These are phyloP conservation scores for Xylariaceae sp. DNA, from an alignment of 2,329 filamentous ascomycete genomes.

Conservation along the genomic window DNA sequence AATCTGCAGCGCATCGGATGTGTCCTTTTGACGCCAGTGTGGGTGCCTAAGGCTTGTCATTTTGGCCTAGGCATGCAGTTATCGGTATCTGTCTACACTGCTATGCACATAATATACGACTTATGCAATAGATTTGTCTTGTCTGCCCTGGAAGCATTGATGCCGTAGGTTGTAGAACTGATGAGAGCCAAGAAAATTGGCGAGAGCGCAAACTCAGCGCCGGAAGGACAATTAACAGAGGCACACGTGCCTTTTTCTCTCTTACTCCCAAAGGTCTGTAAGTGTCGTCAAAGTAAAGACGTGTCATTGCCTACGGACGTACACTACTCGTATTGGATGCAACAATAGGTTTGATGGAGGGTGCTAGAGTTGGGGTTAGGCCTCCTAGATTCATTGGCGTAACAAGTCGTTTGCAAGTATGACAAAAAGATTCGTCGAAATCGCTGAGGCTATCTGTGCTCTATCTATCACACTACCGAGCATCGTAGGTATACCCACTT, in stretches of 20 bases:
- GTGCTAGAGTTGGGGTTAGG: slow-evolving; percentile 2
- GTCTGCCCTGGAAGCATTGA: no score
- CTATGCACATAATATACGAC: no score
- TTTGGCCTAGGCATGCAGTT: neutral
- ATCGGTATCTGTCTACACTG: no score
- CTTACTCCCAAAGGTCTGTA: neutral
- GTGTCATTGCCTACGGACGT: slow-evolving; percentile 14
- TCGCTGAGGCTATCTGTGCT: neutral
- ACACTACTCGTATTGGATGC: slow-evolving; percentile 16
- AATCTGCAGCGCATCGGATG: slow-evolving; percentile 19
- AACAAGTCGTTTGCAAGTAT: slow-evolving; percentile 11
- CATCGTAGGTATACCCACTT: no score
- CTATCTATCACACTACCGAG: no score
- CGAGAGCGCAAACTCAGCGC: neutral
- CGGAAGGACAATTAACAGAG: neutral
- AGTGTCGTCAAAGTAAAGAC: neutral
- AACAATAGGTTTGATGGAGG: slow-evolving; percentile 2
- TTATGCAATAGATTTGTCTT: no score
- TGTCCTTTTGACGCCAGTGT: slow-evolving; percentile 1
- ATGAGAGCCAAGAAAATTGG: no score
- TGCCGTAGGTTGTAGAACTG: no score
- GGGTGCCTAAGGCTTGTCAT: neutral
- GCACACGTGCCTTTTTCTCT: neutral
- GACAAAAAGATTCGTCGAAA: slow-evolving; percentile 1
- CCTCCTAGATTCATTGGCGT: neutral